Conservation (phyloP, 108 stramenopile genomes). For the Cyclostephanos tholiformis region DNA sequence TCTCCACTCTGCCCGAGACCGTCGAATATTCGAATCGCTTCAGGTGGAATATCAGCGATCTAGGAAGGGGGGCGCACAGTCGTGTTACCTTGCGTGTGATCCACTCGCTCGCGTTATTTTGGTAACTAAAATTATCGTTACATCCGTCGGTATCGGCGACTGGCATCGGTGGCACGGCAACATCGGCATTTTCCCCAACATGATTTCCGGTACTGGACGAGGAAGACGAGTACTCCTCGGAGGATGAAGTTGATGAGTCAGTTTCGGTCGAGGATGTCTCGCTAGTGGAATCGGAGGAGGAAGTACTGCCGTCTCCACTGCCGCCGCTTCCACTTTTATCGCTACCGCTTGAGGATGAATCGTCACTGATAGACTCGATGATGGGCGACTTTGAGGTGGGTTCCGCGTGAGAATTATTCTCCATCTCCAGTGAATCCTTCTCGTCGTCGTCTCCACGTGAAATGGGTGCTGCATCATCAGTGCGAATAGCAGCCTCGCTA, state of each 20-base stretch:
- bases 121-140: background rate
- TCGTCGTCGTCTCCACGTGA: background rate
- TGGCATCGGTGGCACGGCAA: background rate
- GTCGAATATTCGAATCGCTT: conserved; percentile 42
- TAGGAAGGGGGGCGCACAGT: conserved; percentile 38
- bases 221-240: background rate
- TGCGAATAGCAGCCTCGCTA: background rate
- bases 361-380: no score
- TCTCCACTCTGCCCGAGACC: conserved; percentile 28
- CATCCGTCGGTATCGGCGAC: background rate
- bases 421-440: no score
- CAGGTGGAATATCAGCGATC: conserved; percentile 42
- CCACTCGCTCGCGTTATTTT: conserved; percentile 23
- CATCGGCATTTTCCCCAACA: background rate
- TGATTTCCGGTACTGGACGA: background rate
- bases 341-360: no score
- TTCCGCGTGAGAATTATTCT: no score
- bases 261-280: background rate
- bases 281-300: conserved; percentile 3
- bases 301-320: background rate
- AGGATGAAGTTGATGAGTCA: background rate
- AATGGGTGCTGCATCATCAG: background rate
- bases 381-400: no score
- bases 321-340: no score
- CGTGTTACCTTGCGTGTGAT: conserved; percentile 50